phyloP scores from a whole-genome alignment of 352 stramenopile species.

The Phytophthora fragariaefolia region DNA sequence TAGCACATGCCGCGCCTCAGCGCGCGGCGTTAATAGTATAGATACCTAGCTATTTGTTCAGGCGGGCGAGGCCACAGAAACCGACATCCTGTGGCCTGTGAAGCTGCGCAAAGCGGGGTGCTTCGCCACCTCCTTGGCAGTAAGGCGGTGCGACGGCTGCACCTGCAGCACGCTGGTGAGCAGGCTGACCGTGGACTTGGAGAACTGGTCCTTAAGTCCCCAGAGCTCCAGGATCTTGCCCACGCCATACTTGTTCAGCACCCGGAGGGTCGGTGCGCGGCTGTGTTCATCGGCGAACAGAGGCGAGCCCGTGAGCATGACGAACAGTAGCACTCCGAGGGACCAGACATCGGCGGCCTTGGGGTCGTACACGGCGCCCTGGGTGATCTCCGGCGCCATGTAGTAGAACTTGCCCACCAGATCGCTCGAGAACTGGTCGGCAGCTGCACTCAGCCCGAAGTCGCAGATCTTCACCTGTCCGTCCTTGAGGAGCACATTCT shows the following conservation, averaged over 20 bases:
- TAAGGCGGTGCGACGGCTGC: slow-evolving; percentile 43
- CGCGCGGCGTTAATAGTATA: slow-evolving; percentile 15
- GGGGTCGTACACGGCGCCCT: slow-evolving; percentile 48
- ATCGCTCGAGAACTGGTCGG: slow-evolving; percentile 41
- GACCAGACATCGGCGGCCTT: slow-evolving; percentile 71
- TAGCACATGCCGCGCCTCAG: slow-evolving; percentile 20
- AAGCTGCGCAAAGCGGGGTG: slow-evolving; percentile 25
- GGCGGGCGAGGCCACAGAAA: slow-evolving; percentile 7
- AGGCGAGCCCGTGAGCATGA: slow-evolving; percentile 70
- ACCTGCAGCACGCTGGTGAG: slow-evolving; percentile 59
- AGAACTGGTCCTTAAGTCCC: slow-evolving; percentile 45
- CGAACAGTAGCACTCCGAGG: slow-evolving; percentile 70
- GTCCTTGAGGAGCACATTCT: slow-evolving; percentile 65
- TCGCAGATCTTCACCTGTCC: slow-evolving; percentile 64
- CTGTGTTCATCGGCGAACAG: slow-evolving; percentile 36
- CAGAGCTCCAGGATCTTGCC: slow-evolving; percentile 66
- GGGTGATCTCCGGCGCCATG: slow-evolving; percentile 70
- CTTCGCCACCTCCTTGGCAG: slow-evolving; percentile 40
- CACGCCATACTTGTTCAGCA: slow-evolving; percentile 59
- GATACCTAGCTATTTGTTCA: slow-evolving; percentile 17
- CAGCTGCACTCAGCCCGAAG: slow-evolving; percentile 66
- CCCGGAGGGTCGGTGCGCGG: slow-evolving; percentile 59
- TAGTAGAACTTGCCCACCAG: slow-evolving; percentile 77
- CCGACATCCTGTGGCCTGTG: background rate
- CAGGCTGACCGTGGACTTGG: slow-evolving; percentile 44